Evolutionary conservation across 2,329 filamentous ascomycete species (phyloP).

Genomic region (Diaporthe australafricana): DNA sequence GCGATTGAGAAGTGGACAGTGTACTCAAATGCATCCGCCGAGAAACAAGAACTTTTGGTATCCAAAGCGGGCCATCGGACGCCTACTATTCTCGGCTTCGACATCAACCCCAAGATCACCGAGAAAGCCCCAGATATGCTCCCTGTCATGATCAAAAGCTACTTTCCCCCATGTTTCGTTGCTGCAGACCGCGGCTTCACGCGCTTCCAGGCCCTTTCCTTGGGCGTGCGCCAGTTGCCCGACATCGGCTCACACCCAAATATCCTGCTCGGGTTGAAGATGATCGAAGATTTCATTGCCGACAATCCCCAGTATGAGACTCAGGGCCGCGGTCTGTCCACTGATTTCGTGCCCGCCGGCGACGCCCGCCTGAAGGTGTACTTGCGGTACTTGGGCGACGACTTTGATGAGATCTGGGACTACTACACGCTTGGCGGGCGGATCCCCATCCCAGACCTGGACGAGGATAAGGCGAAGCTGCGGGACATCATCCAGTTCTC

Average conservation of each 20-base stretch:
- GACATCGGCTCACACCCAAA: constrained; percentile 26
- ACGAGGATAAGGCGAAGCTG: constrained; percentile 17
- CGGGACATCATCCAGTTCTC: constrained; percentile 19
- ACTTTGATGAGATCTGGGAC: constrained; percentile 32
- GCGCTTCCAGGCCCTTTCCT: constrained; percentile 15
- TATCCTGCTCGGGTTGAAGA: constrained; percentile 4
- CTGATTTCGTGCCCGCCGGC: constrained; percentile 26
- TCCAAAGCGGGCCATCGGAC: neutral
- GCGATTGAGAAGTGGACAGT: constrained; percentile 7
- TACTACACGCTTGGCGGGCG: constrained; percentile 27
- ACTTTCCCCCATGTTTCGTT: constrained; percentile 26
- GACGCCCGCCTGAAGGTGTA: constrained; percentile 31
- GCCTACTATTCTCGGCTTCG: constrained; percentile 21
- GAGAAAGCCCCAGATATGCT: constrained; percentile 14
- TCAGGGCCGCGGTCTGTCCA: neutral
- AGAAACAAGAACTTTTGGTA: neutral
- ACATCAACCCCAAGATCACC: constrained; percentile 14
- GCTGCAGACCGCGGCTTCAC: constrained; percentile 11
- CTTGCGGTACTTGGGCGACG: constrained; percentile 3
- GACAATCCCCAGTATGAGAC: constrained; percentile 10
- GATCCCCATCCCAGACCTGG: constrained; percentile 22
- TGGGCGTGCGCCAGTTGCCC: constrained; percentile 21
- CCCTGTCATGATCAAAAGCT: constrained; percentile 26
- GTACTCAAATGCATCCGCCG: constrained; percentile 6
- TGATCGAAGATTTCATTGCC: constrained; percentile 25